Evolutionary conservation across 1,139 yeast genomes (phyloP), one percentile per base, ranked within the genome.

Genomic region (Blastobotrys aristatus): DNA sequence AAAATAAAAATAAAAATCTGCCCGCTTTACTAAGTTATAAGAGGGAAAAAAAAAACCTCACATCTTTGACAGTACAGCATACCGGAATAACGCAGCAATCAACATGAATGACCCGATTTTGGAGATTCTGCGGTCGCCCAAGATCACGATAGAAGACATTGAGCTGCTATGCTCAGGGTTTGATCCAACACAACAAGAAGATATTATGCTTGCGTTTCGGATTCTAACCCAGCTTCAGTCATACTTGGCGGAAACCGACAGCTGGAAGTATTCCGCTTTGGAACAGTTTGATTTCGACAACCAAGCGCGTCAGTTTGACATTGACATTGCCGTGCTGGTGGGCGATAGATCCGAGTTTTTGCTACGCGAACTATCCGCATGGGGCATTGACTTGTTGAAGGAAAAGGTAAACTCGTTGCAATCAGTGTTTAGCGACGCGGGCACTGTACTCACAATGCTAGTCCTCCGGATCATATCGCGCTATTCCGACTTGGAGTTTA

Each of bases 381-480:
- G 69, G 68, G 61, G 62, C 43, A 55, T 66, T 26, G 55, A 58
- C 16, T 50, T 53, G n/a, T 56, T 66, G n/a, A 63, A 65, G 46
- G 53, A 51, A 29, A 63, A 63, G 48, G 65, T 65, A 11, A 48
- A 53, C 24, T 21, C 41, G 46, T 2, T 51, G 46, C 34, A 51
- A 47, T 14, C 43, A 34, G 14, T 44, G 36, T 48, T 41, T 45
- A 57, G 65, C 2, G 69, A 65, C 49, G 65, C 67, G 39, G 63
- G 62, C 5, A 60, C 67, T 22, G 59, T 65, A 16, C 55, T 66
- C 21, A 65, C 69, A 18, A 55, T 59, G 39, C 55, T 66, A 35
- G 67, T 66, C 17, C 54, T 66, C 40, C 55, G 68, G 17, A 65
- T 66, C 36, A 52, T 61, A 11, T 50, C 60, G 16, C 56, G 53